A percentile compares a stretch with the other conserved stretches of the same genome.
phyloP scores from a whole-genome alignment of 352 stramenopile species.

The Globisporangium nunn region DNA sequence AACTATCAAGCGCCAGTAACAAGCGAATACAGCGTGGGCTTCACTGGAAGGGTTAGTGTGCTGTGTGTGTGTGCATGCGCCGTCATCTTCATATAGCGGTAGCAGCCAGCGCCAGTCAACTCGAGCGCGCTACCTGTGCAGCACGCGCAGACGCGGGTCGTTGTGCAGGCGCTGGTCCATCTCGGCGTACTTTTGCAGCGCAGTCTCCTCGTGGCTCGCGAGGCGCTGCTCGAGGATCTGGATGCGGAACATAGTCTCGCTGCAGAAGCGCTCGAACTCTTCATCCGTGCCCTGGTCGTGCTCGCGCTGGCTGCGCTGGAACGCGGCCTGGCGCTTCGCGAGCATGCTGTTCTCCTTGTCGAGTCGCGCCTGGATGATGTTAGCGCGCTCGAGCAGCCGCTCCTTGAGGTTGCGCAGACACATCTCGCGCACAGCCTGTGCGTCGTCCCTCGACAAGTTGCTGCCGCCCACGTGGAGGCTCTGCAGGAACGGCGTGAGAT shows the following conservation, averaged over 20 bases:
- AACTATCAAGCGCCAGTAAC: slow-evolving; percentile 26
- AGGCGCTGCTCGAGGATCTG: slow-evolving; percentile 93
- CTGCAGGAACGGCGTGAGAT: slow-evolving; percentile 91
- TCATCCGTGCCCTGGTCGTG: slow-evolving; percentile 89
- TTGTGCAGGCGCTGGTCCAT: slow-evolving; percentile 89
- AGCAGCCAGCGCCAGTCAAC: not conserved
- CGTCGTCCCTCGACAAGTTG: slow-evolving; percentile 79
- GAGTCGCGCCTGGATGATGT: slow-evolving; percentile 92
- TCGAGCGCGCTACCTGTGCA: slow-evolving; percentile 44
- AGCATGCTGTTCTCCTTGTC: slow-evolving; percentile 90
- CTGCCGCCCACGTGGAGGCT: slow-evolving; percentile 40
- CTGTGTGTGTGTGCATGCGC: not conserved
- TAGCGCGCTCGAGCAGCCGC: slow-evolving; percentile 88
- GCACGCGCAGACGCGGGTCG: slow-evolving; percentile 71
- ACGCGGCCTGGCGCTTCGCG: slow-evolving; percentile 88
- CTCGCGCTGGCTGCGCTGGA: slow-evolving; percentile 89
- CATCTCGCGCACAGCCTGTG: slow-evolving; percentile 78
- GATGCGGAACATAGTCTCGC: slow-evolving; percentile 94
- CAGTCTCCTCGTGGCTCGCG: slow-evolving; percentile 88
- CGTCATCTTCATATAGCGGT: not conserved
- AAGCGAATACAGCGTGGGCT: slow-evolving; percentile 73
- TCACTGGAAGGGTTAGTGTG: slow-evolving; percentile 31
- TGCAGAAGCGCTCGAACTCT: slow-evolving; percentile 93
- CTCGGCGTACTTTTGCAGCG: slow-evolving; percentile 91
- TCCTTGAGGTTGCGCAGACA: slow-evolving; percentile 92